A percentile compares a stretch with the other conserved stretches of the same genome.
phyloP scores from a whole-genome alignment of 106 monocot genomes.

The Amphibolis antarctica region DNA sequence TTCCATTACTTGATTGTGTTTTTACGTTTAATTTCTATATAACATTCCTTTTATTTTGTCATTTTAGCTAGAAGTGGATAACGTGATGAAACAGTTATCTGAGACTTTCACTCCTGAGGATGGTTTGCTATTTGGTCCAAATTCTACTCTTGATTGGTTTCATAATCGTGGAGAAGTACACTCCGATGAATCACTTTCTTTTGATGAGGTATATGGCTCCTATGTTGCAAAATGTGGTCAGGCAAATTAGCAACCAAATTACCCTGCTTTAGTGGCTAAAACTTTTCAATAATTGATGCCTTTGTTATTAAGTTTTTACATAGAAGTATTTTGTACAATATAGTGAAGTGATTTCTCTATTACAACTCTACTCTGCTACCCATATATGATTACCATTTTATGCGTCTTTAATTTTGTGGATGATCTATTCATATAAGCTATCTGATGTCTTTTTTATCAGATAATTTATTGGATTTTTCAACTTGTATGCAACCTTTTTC shows the following conservation, averaged over 20 bases:
- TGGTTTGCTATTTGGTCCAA: slow-evolving; percentile 43
- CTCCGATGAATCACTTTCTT: slow-evolving; percentile 65
- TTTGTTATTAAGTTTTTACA: too few relatives aligned
- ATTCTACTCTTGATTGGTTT: slow-evolving; percentile 48
- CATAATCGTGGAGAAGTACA: slow-evolving; percentile 22
- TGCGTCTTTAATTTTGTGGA: too few relatives aligned
- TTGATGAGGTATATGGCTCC: slow-evolving; percentile 54
- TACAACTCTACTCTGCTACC: too few relatives aligned
- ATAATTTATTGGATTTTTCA: too few relatives aligned
- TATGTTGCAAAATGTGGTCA: neutral
- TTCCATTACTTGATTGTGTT: neutral
- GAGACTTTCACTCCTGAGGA: slow-evolving; percentile 70
- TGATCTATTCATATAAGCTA: too few relatives aligned
- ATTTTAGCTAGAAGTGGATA: slow-evolving; percentile 51
- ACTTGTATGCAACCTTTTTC: too few relatives aligned
- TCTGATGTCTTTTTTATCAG: too few relatives aligned
- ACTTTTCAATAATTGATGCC: too few relatives aligned
- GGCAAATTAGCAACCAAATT: neutral
- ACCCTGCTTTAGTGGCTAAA: too few relatives aligned
- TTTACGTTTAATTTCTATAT: neutral
- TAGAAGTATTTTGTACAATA: too few relatives aligned
- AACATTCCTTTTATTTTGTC: neutral
- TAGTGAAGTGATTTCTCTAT: too few relatives aligned
- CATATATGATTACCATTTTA: too few relatives aligned
- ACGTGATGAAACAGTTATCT: slow-evolving; percentile 29